Base-by-base conservation (phyloP, 192 early-diverging fungal genomes). In the Allomyces arbusculus region DNA sequence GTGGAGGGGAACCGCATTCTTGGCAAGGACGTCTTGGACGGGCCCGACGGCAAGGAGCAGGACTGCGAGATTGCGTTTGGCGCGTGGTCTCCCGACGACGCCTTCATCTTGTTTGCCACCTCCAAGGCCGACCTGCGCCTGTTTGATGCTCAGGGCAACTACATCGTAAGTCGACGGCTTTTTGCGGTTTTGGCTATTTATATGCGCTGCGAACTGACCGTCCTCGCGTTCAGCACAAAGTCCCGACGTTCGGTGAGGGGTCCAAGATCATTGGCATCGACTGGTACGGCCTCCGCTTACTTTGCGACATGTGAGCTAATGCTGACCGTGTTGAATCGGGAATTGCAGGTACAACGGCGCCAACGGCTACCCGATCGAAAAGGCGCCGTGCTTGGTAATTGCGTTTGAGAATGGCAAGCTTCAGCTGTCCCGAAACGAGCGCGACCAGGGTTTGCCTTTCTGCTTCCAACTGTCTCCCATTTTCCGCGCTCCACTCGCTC, bases 1-100 rank as follows among this genome's bases (percentile, higher is more conserved):
- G 82, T 84, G 9, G 82, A 84, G 64, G 82, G 82, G 10, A 79
- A 80, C 64, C 64, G 82, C 11, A 67, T 84, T 9, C 82, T 80
- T 79, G 79, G 82, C 40, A 82, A 84, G 69, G 80, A 84, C 63
- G 66, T 84, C 23, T 77, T 40, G 33, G 33, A 40, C 7, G 33
- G 33, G 7, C 33, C 33, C 33, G 33, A 40, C 33, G 33, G 33
- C 33, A 40, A 40, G 33, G 33, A 40, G 33, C 33, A 77, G 61
- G 63, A 69, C 10, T 72, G 64, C 12, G 40, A 40, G n/a, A 65
- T 82, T 10, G 65, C 79, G 23, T 71, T 76, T 62, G 75, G 79
- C 2, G 75, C 73, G 40, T 84, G 82, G 82, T 80, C 80, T 0
- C 82, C 82, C 12, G 82, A 84, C 62, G 75, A 71, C 10, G 81